Conservation (phyloP, 495 filamentous ascomycete genomes). For the Massariosphaeria phaeospora region DNA sequence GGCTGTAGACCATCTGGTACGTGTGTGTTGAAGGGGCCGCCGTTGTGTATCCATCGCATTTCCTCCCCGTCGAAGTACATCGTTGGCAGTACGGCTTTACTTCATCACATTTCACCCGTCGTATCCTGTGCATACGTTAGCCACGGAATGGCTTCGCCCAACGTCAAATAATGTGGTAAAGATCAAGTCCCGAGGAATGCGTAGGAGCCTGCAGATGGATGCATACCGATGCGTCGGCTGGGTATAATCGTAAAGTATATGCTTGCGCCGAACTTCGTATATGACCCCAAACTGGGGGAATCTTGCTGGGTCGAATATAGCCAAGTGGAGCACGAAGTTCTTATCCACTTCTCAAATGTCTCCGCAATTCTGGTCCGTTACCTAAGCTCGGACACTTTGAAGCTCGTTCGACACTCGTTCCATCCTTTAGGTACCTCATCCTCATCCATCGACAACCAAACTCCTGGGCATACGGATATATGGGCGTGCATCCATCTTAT, state of each 20-base stretch:
- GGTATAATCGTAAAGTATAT: neutral
- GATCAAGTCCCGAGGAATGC: neutral
- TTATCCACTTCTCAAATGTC: too few relatives aligned
- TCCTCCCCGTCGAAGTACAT: conserved; percentile 24
- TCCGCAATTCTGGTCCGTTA: too few relatives aligned
- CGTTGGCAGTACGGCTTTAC: conserved; percentile 25
- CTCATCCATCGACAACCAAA: neutral
- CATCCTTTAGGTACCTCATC: neutral
- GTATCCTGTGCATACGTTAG: conserved; percentile 14
- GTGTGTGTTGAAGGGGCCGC: neutral
- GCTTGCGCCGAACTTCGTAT: neutral
- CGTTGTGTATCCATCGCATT: conserved; percentile 28
- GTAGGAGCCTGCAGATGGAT: neutral
- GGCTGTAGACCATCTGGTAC: neutral
- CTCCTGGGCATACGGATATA: neutral
- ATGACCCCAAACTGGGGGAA: too few relatives aligned
- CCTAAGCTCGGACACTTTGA: neutral
- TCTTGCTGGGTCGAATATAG: too few relatives aligned
- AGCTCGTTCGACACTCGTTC: neutral
- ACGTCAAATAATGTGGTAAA: neutral
- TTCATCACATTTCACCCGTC: conserved; percentile 33
- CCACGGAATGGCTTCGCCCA: neutral
- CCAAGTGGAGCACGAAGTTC: too few relatives aligned
- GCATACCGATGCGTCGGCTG: neutral
- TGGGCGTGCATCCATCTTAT: too few relatives aligned